Base-by-base conservation (phyloP, 2,329 filamentous ascomycete species). In the Pyrenophora tritici-repentis region DNA sequence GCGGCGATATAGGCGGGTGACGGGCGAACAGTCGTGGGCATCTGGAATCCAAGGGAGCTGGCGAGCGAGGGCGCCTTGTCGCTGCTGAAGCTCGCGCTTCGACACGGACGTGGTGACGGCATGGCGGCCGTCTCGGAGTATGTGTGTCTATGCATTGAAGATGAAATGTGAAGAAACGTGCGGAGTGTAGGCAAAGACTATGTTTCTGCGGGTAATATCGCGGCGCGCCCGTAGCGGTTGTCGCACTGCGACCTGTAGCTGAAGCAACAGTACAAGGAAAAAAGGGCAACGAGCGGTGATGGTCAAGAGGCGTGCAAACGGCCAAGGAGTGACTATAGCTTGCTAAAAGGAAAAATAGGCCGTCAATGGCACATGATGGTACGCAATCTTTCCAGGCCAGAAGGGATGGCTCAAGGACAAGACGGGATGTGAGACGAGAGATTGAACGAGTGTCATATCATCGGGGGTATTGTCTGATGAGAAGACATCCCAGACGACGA, bases 1-100 rank as follows among this genome's bases (percentile, higher is more conserved):
- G 86, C 81, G 39, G 93, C 92, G 66, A 99, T 92, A 75, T 95
- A 99, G 14, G 86, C 89, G 24, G 94, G 87, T 59, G 88, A 80
- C 8, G 93, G 94, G 38, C 86, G 86, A 50, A 93, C 82, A 42
- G 79, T 78, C 29, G 83, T 72, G 14, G 90, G 88, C 44, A 89
- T 88, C 81, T 81, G 66, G 79, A 77, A 71, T 75, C 78, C 65
- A 47, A 63, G 61, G 45, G 68, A 68, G 56, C 65, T 81, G 77
- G 82, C 79, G 56, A 81, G 77, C 5, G 87, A 89, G 18, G 86
- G 84, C 2, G 50, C 22, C 53, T 83, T 78, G 72, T 90, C 88
- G 77, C 87, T 90, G 54, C 86, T 89, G 58, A 88, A 81, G 73
- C 87, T 90, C 39, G 62, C 55, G 16, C 70, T 68, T 50, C 69